Conservation (phyloP, 2,329 filamentous ascomycete genomes). For the Hypoxylon sp. region DNA sequence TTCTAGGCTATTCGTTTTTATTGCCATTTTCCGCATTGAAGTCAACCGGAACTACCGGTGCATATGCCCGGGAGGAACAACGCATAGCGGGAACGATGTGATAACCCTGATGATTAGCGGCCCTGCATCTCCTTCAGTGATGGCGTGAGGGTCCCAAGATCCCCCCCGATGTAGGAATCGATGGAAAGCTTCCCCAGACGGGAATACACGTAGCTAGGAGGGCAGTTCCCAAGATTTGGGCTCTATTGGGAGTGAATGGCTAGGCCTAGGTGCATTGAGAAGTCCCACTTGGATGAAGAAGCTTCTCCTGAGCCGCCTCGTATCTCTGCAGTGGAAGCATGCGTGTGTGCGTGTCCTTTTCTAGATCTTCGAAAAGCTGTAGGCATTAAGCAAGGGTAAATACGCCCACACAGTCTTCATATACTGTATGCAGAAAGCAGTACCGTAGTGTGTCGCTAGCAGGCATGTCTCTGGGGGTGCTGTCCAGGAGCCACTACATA, state of each 20-base stretch:
- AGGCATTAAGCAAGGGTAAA: constrained; percentile 35
- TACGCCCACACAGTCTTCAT: constrained; percentile 41
- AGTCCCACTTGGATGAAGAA: constrained; percentile 39
- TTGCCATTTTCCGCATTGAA: constrained; percentile 36
- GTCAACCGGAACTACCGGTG: constrained; percentile 44
- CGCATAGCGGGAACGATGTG: constrained; percentile 46
- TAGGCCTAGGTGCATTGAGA: constrained; percentile 38
- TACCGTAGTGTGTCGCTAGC: constrained; percentile 28
- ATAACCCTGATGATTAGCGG: constrained; percentile 44
- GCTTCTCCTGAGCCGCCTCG: constrained; percentile 44
- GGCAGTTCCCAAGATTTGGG: constrained; percentile 46
- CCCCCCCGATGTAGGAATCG: constrained; percentile 44
- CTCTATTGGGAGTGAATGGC: constrained; percentile 41
- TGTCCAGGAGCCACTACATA: constrained; percentile 25
- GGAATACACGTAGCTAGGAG: constrained; percentile 46
- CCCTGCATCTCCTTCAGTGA: constrained; percentile 38
- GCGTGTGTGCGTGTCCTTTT: constrained; percentile 45
- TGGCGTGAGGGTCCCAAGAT: constrained; percentile 44
- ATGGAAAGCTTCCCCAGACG: constrained; percentile 43
- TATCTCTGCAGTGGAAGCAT: constrained; percentile 45
- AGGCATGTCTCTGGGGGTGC: constrained; percentile 27
- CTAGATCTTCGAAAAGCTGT: constrained; percentile 42
- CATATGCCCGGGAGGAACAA: constrained; percentile 45
- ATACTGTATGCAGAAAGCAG: constrained; percentile 38
- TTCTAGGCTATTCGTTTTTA: constrained; percentile 30